Conservation (phyloP, 116 monocot genomes). For the Trichopus zeylanicus region DNA sequence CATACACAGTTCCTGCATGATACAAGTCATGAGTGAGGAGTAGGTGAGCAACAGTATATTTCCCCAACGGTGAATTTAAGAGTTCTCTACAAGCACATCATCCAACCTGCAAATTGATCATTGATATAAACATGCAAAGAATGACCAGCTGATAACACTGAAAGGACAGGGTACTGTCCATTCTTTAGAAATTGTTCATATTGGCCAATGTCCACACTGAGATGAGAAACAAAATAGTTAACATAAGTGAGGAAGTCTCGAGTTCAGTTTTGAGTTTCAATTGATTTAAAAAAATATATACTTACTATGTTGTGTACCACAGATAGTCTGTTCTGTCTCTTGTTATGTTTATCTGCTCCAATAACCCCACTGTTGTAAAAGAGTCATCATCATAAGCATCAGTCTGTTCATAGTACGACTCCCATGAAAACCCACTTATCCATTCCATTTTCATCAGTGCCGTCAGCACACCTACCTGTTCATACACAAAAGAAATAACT, state of each 20-base stretch:
- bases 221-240: neutral
- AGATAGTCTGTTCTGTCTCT: slow-evolving; percentile 80
- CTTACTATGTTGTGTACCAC: slow-evolving; percentile 95
- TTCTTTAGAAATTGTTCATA: slow-evolving; percentile 28
- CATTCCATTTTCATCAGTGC: slow-evolving; percentile 51
- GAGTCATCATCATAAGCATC: slow-evolving; percentile 24
- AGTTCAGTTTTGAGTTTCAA: neutral
- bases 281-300: slow-evolving; percentile 2
- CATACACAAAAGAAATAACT: neutral
- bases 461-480: slow-evolving; percentile 42
- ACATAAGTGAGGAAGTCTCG: neutral
- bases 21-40: neutral
- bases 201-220: slow-evolving; percentile 22
- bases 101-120: slow-evolving; percentile 14
- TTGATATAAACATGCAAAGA: slow-evolving; percentile 37
- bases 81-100: neutral
- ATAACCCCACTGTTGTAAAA: slow-evolving; percentile 50
- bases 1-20: slow-evolving; percentile 44
- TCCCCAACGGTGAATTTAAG: neutral
- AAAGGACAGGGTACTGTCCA: slow-evolving; percentile 22
- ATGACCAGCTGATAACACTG: slow-evolving; percentile 37
- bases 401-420: slow-evolving; percentile 40
- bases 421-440: slow-evolving; percentile 37
- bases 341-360: slow-evolving; percentile 79
- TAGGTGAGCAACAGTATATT: neutral